These are phyloP conservation scores for Citropsis articulata DNA, from an alignment of 345 rosid genomes.

Conservation along the genomic window DNA sequence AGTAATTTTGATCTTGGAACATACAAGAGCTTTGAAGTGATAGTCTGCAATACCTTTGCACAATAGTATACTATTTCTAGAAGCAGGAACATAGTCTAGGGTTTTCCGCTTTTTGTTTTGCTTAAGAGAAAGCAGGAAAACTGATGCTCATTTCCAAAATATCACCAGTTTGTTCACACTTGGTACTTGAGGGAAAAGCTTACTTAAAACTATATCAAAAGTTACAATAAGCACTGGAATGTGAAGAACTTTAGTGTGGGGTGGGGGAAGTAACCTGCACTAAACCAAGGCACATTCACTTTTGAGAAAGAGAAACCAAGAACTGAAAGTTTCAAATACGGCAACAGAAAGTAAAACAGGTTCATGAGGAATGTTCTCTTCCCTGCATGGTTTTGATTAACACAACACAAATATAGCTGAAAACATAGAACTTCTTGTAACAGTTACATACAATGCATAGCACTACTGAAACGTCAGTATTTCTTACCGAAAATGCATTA, in stretches of 20 bases:
- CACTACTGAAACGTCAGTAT: background rate
- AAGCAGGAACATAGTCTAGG: background rate
- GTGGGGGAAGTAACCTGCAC: background rate
- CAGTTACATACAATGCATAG: background rate
- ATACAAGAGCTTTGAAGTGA: background rate
- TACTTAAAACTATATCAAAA: background rate
- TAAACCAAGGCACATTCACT: background rate
- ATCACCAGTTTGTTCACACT: background rate
- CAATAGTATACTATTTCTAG: background rate
- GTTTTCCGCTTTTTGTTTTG: background rate
- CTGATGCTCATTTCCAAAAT: background rate
- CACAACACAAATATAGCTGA: background rate
- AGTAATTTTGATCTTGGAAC: background rate
- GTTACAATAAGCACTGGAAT: background rate
- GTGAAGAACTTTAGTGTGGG: no score
- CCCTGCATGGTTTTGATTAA: background rate
- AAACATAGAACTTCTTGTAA: background rate
- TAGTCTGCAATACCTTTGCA: conserved; percentile 1
- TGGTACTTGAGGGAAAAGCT: background rate
- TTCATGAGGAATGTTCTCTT: background rate
- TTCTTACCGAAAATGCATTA: background rate
- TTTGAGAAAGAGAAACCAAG: background rate
- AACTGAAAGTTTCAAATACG: background rate
- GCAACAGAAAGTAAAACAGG: background rate
- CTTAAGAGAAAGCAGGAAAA: background rate